Evolutionary conservation across 2,329 filamentous ascomycete species (phyloP).

Genomic region (Zymoseptoria tritici): DNA sequence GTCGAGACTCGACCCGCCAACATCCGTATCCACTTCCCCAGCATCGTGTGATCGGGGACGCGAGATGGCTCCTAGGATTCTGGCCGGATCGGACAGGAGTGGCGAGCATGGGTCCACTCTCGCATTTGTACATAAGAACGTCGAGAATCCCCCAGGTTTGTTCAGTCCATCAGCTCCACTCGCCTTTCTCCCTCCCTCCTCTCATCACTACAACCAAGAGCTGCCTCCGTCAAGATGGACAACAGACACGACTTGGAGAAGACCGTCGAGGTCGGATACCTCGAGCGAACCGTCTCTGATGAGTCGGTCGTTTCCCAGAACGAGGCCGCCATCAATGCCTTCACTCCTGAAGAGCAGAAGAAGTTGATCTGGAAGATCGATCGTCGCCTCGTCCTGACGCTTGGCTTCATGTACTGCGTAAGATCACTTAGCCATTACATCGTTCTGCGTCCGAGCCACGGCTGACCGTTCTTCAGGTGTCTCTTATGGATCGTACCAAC

Average conservation of each 20-base stretch:
- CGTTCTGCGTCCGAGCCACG: background rate
- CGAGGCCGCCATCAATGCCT: constrained; percentile 31
- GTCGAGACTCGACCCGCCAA: background rate
- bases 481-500: constrained; percentile 18
- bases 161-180: background rate
- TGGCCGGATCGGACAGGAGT: background rate
- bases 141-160: background rate
- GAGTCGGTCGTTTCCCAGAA: constrained; percentile 15
- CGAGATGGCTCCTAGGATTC: background rate
- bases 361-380: constrained; percentile 65
- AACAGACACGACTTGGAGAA: constrained; percentile 19
- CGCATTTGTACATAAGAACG: background rate
- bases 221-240: background rate
- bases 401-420: constrained; percentile 36
- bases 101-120: background rate
- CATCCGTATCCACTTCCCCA: constrained; percentile 1
- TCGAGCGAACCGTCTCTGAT: constrained; percentile 24
- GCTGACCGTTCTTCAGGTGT: too few species aligned
- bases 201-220: background rate
- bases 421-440: constrained; percentile 30
- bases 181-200: background rate
- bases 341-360: constrained; percentile 55
- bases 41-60: constrained; percentile 3
- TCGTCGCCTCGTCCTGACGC: constrained; percentile 41
- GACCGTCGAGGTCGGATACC: constrained; percentile 8